These are phyloP conservation scores for Salicornia ramosissima DNA, from an alignment of 148 eudicot species.

Conservation along the genomic window DNA sequence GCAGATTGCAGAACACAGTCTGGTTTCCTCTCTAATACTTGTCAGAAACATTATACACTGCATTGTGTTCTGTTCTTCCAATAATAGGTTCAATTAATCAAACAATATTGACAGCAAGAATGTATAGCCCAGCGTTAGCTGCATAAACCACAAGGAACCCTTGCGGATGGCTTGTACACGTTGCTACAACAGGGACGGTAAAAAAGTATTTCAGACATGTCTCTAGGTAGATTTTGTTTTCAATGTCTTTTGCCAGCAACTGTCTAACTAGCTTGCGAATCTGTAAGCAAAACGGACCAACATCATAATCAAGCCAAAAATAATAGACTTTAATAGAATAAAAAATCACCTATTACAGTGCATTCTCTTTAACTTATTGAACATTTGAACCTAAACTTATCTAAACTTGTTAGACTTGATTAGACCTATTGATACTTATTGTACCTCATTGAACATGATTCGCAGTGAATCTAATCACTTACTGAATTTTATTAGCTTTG, in stretches of 20 bases:
- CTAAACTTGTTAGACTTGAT: no score
- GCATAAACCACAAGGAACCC: slow-evolving; percentile 5
- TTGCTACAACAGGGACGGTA: slow-evolving; percentile 15
- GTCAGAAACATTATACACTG: slow-evolving; percentile 16
- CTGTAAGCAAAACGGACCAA: slow-evolving; percentile 21
- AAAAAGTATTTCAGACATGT: slow-evolving; percentile 7
- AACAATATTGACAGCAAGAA: slow-evolving; percentile 13
- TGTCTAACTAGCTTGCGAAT: slow-evolving; percentile 15
- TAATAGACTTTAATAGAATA: background rate
- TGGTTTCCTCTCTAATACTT: background rate
- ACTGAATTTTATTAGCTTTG: no score
- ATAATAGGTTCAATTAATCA: slow-evolving; percentile 3
- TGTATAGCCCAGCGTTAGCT: slow-evolving; percentile 4
- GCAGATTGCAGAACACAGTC: background rate
- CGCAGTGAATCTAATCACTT: no score
- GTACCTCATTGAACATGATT: no score
- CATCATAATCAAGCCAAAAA: background rate
- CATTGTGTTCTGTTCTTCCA: slow-evolving; percentile 4
- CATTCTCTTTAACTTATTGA: no score
- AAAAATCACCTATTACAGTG: background rate
- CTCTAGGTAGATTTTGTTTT: background rate
- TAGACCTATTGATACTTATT: no score
- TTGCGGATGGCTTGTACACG: slow-evolving; percentile 17
- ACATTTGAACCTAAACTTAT: no score
- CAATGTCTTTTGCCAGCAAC: slow-evolving; percentile 1